A percentile compares a stretch with the other conserved stretches of the same genome.
Evolutionary conservation across 2,329 filamentous ascomycete genomes (phyloP).

Genomic region (Alternaria sp.): DNA sequence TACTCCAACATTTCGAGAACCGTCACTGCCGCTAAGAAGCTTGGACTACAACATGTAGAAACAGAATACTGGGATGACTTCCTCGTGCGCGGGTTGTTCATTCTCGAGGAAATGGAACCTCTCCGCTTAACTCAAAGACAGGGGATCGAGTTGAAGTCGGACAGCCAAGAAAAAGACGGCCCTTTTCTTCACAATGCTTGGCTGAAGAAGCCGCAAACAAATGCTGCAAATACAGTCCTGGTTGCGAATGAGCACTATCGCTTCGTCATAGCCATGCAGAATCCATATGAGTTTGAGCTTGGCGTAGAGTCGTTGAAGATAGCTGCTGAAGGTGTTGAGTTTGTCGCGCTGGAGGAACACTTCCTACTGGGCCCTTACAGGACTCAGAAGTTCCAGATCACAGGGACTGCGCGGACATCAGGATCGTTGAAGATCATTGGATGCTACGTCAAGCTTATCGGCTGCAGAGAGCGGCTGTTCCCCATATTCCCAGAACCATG

Average conservation of each 20-base stretch:
- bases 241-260: constrained; percentile 79
- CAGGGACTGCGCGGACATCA: constrained; percentile 69
- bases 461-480: constrained; percentile 83
- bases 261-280: constrained; percentile 86
- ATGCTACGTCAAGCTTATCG: constrained; percentile 78
- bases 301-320: constrained; percentile 84
- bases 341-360: constrained; percentile 70
- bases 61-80: constrained; percentile 99
- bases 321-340: constrained; percentile 74
- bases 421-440: constrained; percentile 78
- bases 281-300: constrained; percentile 91
- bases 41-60: constrained; percentile 72
- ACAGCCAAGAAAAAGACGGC: constrained; percentile 58
- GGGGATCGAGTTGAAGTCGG: constrained; percentile 40
- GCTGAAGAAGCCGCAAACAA: constrained; percentile 67
- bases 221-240: constrained; percentile 68
- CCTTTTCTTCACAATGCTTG: constrained; percentile 98
- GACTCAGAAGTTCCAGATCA: constrained; percentile 77
- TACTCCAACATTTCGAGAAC: constrained; percentile 86
- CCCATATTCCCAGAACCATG: constrained; percentile 81
- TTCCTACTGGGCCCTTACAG: constrained; percentile 80
- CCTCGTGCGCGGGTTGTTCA: constrained; percentile 77
- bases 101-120: constrained; percentile 55
- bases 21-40: constrained; percentile 73
- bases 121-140: constrained; percentile 43